Evolutionary conservation across 345 rosid genomes (phyloP).

Genomic region (Syzygium jambos): DNA sequence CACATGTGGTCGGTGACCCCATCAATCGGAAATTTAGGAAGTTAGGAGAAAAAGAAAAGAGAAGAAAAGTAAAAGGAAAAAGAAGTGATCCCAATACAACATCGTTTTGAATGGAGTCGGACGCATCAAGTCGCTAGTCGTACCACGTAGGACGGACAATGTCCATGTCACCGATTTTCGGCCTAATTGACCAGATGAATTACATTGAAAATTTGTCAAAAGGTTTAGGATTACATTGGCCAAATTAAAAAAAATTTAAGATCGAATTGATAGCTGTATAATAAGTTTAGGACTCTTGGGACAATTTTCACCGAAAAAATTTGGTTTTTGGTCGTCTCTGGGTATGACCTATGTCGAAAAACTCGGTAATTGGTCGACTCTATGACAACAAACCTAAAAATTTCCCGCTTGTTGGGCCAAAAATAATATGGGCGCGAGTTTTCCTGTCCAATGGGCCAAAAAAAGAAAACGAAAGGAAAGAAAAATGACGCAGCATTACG

Average conservation of each 20-base stretch:
- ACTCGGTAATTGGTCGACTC: not conserved
- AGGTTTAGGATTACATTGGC: not conserved
- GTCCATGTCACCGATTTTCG: fast-evolving
- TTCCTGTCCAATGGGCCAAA: not conserved
- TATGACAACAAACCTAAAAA: not conserved
- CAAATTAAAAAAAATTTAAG: fast-evolving
- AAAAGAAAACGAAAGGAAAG: not conserved
- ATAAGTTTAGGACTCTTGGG: not conserved
- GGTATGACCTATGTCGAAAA: not conserved
- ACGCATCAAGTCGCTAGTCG: fast-evolving
- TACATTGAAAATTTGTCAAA: fast-evolving
- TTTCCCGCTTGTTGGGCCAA: not conserved
- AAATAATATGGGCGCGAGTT: not conserved
- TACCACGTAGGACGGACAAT: fast-evolving
- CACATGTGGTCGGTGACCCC: no score
- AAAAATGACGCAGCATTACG: no score
- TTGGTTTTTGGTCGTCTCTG: not conserved
- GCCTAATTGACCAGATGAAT: fast-evolving
- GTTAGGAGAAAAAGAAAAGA: not conserved
- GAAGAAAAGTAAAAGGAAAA: not conserved
- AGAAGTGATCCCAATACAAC: not conserved
- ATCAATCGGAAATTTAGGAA: not conserved
- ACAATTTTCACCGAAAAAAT: not conserved
- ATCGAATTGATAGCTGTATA: fast-evolving
- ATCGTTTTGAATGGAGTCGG: fast-evolving